These are phyloP conservation scores for Arthrobotrys pseudoclavata DNA, from an alignment of 2,329 filamentous ascomycete genomes.

Conservation along the genomic window DNA sequence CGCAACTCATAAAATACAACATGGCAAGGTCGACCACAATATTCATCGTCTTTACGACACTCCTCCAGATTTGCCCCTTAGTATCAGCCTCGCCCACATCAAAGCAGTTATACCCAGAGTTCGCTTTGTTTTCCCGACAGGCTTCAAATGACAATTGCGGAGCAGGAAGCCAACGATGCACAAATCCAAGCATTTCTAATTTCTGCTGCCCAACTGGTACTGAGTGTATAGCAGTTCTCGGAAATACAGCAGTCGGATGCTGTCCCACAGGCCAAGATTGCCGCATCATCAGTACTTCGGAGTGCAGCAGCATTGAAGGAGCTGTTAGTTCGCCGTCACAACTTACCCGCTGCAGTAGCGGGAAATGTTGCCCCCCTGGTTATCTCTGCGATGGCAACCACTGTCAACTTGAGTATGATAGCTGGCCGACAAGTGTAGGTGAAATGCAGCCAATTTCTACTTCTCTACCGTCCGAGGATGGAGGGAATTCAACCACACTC, in stretches of 20 bases:
- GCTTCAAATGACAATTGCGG: slow-evolving; percentile 42
- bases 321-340: slow-evolving; percentile 4
- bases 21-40: slow-evolving; percentile 16
- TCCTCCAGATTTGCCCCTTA: slow-evolving; percentile 36
- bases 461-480: background rate
- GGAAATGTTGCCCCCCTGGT: slow-evolving; percentile 57
- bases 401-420: slow-evolving; percentile 51
- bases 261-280: slow-evolving; percentile 56
- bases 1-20: slow-evolving; percentile 57
- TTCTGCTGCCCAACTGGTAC: slow-evolving; percentile 59
- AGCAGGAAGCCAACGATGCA: slow-evolving; percentile 48
- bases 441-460: slow-evolving; percentile 18
- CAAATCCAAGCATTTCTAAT: slow-evolving; percentile 48
- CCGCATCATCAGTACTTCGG: slow-evolving; percentile 40
- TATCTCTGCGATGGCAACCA: slow-evolving; percentile 52
- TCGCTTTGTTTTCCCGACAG: slow-evolving; percentile 48
- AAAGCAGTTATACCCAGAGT: slow-evolving; percentile 40
- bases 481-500: slow-evolving; percentile 34
- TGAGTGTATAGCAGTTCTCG: slow-evolving; percentile 46
- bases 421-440: slow-evolving; percentile 42
- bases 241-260: slow-evolving; percentile 54
- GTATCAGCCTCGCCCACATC: slow-evolving; percentile 46
- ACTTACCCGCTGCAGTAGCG: slow-evolving; percentile 40
- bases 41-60: background rate
- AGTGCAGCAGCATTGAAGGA: slow-evolving; percentile 26